These are phyloP conservation scores for Yarrowia porcina DNA, from an alignment of 805 yeast genomes.

Conservation along the genomic window DNA sequence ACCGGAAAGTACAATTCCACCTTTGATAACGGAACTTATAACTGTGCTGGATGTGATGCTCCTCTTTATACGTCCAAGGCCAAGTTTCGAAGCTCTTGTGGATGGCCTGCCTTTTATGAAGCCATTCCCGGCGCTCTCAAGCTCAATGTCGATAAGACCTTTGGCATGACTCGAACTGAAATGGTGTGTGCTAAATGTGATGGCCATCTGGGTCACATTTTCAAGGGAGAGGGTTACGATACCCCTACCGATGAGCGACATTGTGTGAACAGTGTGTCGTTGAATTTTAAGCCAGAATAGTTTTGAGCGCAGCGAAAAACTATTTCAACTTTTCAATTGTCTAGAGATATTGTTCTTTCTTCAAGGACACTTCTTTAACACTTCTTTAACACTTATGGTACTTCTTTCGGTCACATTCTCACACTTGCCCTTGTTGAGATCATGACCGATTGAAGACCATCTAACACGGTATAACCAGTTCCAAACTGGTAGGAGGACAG, in stretches of 20 bases:
- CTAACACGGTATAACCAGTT: too few relatives aligned
- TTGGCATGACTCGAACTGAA: conserved; percentile 84
- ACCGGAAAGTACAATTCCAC: conserved; percentile 58
- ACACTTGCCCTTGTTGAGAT: too few relatives aligned
- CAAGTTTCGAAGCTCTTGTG: conserved; percentile 88
- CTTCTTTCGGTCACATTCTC: too few relatives aligned
- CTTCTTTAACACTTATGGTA: too few relatives aligned
- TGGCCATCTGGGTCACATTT: conserved; percentile 94
- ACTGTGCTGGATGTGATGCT: conserved; percentile 79
- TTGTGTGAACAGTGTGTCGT: conserved; percentile 83
- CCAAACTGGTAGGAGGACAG: not conserved
- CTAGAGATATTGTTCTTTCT: too few relatives aligned
- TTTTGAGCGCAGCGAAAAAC: not conserved
- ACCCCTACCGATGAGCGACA: conserved; percentile 91
- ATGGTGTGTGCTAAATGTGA: conserved; percentile 87
- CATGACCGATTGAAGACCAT: too few relatives aligned
- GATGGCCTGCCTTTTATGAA: conserved; percentile 97
- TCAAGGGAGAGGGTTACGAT: conserved; percentile 86
- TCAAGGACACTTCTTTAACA: too few relatives aligned
- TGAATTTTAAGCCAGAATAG: conserved; percentile 51
- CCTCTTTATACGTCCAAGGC: conserved; percentile 78
- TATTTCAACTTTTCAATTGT: too few relatives aligned
- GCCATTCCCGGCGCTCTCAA: conserved; percentile 78
- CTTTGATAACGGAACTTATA: conserved; percentile 58
- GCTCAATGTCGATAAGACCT: conserved; percentile 55